These are phyloP conservation scores for Medicago ruthenica DNA, from an alignment of 306 rosid genomes.

Conservation along the genomic window DNA sequence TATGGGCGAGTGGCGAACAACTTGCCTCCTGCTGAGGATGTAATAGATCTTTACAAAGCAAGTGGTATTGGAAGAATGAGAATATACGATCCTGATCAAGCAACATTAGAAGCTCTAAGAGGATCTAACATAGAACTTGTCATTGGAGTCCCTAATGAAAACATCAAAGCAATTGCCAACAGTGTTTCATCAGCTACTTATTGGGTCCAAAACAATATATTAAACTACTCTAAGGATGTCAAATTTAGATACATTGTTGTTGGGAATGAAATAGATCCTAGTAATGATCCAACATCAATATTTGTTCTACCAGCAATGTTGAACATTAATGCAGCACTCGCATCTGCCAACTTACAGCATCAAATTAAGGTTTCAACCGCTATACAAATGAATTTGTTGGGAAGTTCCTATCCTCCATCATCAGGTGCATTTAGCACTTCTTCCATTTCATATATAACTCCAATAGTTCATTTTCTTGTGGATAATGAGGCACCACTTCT, in stretches of 20 bases:
- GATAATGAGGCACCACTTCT: slow-evolving; percentile 61
- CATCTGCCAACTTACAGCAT: slow-evolving; percentile 43
- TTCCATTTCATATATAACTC: slow-evolving; percentile 43
- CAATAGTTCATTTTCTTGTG: slow-evolving; percentile 49
- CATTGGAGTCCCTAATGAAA: slow-evolving; percentile 41
- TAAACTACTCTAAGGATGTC: not conserved
- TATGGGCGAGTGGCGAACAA: slow-evolving; percentile 44
- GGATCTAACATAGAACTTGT: slow-evolving; percentile 60
- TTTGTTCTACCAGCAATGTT: slow-evolving; percentile 44
- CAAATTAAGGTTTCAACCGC: slow-evolving; percentile 62
- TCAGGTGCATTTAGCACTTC: slow-evolving; percentile 30
- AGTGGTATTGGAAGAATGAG: slow-evolving; percentile 48
- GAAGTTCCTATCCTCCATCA: slow-evolving; percentile 54
- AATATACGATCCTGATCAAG: slow-evolving; percentile 42
- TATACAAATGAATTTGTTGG: slow-evolving; percentile 43
- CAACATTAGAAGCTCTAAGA: slow-evolving; percentile 51
- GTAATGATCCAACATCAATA: not conserved
- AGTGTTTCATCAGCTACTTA: not conserved
- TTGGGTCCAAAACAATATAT: not conserved
- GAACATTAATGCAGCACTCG: slow-evolving; percentile 43
- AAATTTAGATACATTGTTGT: slow-evolving; percentile 1
- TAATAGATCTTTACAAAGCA: slow-evolving; percentile 44
- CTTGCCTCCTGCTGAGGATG: slow-evolving; percentile 50
- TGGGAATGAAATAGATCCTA: slow-evolving; percentile 6
- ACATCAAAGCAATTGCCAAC: not conserved